phyloP scores from a whole-genome alignment of 2,329 filamentous ascomycete species.

The Botryosphaeria dothidea region DNA sequence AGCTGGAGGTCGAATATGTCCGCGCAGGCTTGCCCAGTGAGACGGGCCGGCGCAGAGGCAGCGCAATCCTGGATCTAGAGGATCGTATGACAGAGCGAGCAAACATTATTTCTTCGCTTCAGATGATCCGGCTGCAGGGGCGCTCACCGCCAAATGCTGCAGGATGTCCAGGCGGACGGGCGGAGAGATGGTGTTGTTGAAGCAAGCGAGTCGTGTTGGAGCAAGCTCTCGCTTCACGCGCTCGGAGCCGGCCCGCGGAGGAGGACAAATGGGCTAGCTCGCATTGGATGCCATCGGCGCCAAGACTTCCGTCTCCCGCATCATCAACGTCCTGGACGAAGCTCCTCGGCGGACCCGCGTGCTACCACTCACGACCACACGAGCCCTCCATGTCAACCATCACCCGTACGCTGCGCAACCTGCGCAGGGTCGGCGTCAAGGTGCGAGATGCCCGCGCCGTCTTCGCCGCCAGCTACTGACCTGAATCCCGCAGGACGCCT shows the following conservation, averaged over 20 bases:
- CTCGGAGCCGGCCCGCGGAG: not conserved
- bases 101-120: slow-evolving; percentile 11
- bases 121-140: not conserved
- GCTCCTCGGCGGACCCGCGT: not conserved
- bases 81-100: slow-evolving; percentile 8
- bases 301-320: slow-evolving; percentile 12
- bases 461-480: slow-evolving; percentile 28
- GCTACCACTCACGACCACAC: not conserved
- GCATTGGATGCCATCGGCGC: not conserved
- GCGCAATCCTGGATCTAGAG: not conserved
- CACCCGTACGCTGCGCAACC: slow-evolving; percentile 79
- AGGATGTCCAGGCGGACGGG: not conserved
- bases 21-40: slow-evolving; percentile 26
- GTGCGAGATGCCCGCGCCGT: slow-evolving; percentile 48
- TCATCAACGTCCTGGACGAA: slow-evolving; percentile 8
- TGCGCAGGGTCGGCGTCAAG: slow-evolving; percentile 87
- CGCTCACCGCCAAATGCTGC: not conserved
- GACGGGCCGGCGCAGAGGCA: slow-evolving; percentile 21
- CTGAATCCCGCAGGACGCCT: slow-evolving; percentile 70
- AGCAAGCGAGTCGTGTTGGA: not conserved
- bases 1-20: slow-evolving; percentile 36
- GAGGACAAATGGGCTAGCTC: not conserved
- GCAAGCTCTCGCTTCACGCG: not conserved
- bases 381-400: slow-evolving; percentile 81
- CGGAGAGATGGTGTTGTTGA: not conserved